Conservation (phyloP, 164 flowering plant genomes). For the Vitis rotundifolia region DNA sequence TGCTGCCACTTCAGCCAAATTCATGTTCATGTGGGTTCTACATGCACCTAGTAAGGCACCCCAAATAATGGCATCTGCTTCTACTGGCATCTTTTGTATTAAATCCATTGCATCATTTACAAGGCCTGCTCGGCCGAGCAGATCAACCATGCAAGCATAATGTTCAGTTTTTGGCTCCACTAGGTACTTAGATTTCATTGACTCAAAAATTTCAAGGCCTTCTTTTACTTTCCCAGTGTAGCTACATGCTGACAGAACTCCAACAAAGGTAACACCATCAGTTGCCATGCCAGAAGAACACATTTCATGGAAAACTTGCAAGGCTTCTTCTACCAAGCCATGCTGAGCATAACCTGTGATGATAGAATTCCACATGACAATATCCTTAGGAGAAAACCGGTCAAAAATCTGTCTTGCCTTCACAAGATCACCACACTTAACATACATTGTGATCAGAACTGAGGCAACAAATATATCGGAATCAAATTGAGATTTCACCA, state of each 20-base stretch:
- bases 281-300: constrained; percentile 39
- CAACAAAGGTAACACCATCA: constrained; percentile 71
- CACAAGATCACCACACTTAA: constrained; percentile 68
- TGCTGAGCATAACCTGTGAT: constrained; percentile 82
- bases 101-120: constrained; percentile 60
- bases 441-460: constrained; percentile 67
- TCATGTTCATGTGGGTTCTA: constrained; percentile 58
- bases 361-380: constrained; percentile 87
- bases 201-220: constrained; percentile 60
- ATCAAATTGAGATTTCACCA: constrained; percentile 50
- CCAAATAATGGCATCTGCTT: constrained; percentile 83
- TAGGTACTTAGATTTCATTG: constrained; percentile 49
- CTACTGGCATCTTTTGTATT: constrained; percentile 59
- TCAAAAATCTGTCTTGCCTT: constrained; percentile 61
- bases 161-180: constrained; percentile 64
- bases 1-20: constrained; percentile 77
- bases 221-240: constrained; percentile 67
- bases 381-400: constrained; percentile 51
- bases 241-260: constrained; percentile 82
- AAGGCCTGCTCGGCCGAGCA: constrained; percentile 76
- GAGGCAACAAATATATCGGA: constrained; percentile 61
- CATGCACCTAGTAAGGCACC: constrained; percentile 83
- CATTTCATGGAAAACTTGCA: constrained; percentile 61
- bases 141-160: constrained; percentile 83
- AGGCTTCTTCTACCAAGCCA: constrained; percentile 69